Base-by-base conservation (phyloP, 495 filamentous ascomycete species). In the Corynascus novoguineensis region DNA sequence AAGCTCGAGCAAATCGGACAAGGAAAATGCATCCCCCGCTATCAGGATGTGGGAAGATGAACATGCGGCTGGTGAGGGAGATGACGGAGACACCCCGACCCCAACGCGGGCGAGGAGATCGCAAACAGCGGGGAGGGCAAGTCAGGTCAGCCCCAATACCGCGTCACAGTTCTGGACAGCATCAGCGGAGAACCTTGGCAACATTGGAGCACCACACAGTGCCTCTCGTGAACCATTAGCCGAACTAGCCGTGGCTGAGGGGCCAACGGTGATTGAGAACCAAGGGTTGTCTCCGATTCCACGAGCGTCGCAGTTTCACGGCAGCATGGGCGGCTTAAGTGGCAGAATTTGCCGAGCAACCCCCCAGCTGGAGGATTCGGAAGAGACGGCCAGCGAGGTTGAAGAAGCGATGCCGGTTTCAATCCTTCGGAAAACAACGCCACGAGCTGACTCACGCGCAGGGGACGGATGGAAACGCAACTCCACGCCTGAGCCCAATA, bases 1-100 rank as follows among this genome's bases (percentile, higher is more conserved):
- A 6, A 58, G 63, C 31, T 55, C 62, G 34, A 38, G 52, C 17
- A 59, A 61, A 52, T 66, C 65, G 15, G 63, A 66, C 40, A 68
- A 66, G 55, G 51, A 58, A 31, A 63, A 68, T 38, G 63, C 64
- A 28, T 38, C 58, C 9, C 58, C 46, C 21, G 29, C n/a, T 5
- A 22, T 38, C 27, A 62, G 25, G n/a, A 65, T 63, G 24, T 47
- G 28, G 32, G 44, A 58, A 12, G 59, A 48, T 19, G 53, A 27
- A 1, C 53, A 57, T 17, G 53, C 40, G 9, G 53, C 38, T 12
- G 42, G 48, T 31, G 53, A 56, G 19, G 53, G 31, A 1, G 51
- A 48, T 9, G 37, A 32, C n/a, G 38, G 27, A 1, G 52, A 31
- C 5, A 27, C 53, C 38, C 53, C 54, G 8, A 57, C 59, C 17